Base-by-base conservation (phyloP, 2,329 filamentous ascomycete genomes). In the Knufia petricola region DNA sequence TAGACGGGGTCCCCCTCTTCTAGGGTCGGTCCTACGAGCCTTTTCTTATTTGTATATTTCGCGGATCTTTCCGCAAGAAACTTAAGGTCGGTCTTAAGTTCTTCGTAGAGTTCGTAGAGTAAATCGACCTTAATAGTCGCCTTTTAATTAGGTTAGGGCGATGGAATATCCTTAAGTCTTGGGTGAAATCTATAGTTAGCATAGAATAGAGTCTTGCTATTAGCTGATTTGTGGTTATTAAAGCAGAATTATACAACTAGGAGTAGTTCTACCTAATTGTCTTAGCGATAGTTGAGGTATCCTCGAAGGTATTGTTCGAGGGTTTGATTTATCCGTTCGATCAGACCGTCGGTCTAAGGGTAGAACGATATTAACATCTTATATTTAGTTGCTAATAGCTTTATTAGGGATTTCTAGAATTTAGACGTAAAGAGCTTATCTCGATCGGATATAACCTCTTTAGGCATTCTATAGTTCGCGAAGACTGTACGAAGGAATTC, bases 211-310 rank as follows among this genome's bases (percentile, higher is more conserved):
- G 23, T 26, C 24, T 41, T 41, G 6, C 21, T 34, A 6, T 10
- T 48, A 8, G 39, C 23, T 12, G 9, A 15, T 28, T 26, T 48
- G 9, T 19, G 13, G 21, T 48, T 48, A 40, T 48, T 48, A 41
- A 41, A 48, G 9, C 15, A 13, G 34, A 48, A 31, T 41, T 48
- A 41, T 9, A 20, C 46, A 19, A 48, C 12, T 4, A 26, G 34
- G 41, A 48, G n/a, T 7, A 48, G 24, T 48, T 40, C 3, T 2
- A 48, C 21, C 37, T 31, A 48, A 30, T 48, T 48, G 17, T 48
- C 21, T 23, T 48, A 41, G 19, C 30, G 6, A 28, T 41, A 31
- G 17, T 48, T 41, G 28, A 48, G 26, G 31, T 48, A 48, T 12
- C 13, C 20, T 41, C 23, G 9, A n/a, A 48, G 26, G 24, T 48